A percentile compares a stretch with the other conserved stretches of the same genome.
Evolutionary conservation across 2,329 filamentous ascomycete genomes (phyloP).

Genomic region (Colletotrichum sojae): DNA sequence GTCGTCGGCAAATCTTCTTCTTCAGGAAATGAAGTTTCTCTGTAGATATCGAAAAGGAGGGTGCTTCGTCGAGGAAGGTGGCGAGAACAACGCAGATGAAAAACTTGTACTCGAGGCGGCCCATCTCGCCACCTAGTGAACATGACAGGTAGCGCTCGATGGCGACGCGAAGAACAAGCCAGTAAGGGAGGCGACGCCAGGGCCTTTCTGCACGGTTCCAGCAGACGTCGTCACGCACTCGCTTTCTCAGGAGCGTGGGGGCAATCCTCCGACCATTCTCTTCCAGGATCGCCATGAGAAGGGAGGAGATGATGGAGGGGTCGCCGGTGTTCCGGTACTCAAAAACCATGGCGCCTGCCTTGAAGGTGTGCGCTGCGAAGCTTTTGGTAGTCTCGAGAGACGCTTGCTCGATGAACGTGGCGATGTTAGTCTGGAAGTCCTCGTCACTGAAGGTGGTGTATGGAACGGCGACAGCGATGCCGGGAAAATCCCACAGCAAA

Average conservation of each 20-base stretch:
- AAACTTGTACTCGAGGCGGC: slow-evolving; percentile 69
- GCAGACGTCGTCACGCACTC: slow-evolving; percentile 74
- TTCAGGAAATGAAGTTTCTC: slow-evolving; percentile 58
- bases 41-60: slow-evolving; percentile 44
- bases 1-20: slow-evolving; percentile 68
- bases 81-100: slow-evolving; percentile 65
- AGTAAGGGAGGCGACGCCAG: slow-evolving; percentile 75
- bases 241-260: slow-evolving; percentile 64
- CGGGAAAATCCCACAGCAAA: slow-evolving; percentile 73
- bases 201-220: slow-evolving; percentile 63
- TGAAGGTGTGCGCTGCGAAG: slow-evolving; percentile 66
- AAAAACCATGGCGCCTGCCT: slow-evolving; percentile 62
- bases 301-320: slow-evolving; percentile 70
- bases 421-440: slow-evolving; percentile 52
- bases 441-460: slow-evolving; percentile 44
- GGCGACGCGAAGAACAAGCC: slow-evolving; percentile 73
- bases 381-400: slow-evolving; percentile 65
- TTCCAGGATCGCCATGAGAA: slow-evolving; percentile 73
- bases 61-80: slow-evolving; percentile 59
- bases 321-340: slow-evolving; percentile 72
- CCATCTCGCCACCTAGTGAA: slow-evolving; percentile 55
- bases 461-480: slow-evolving; percentile 63
- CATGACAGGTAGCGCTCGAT: slow-evolving; percentile 66
- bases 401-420: slow-evolving; percentile 69
- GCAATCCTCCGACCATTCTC: slow-evolving; percentile 60